A percentile compares a stretch with the other conserved stretches of the same genome.
Evolutionary conservation across 2,329 filamentous ascomycete species (phyloP).

Genomic region (Annulohypoxylon truncatum): DNA sequence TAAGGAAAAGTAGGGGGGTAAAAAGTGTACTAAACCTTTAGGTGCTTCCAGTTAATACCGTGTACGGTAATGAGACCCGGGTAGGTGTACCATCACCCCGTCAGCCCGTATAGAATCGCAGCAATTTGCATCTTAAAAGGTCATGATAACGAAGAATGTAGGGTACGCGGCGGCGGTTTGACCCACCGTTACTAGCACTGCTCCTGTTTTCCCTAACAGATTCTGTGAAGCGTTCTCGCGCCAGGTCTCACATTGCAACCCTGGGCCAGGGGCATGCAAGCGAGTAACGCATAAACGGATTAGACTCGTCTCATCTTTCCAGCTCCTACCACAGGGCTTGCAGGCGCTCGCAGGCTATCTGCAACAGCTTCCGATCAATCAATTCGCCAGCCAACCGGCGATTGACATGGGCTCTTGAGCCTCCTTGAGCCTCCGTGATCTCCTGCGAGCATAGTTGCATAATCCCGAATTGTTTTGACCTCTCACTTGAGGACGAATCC

Average conservation of each 20-base stretch:
- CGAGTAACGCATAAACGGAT: constrained; percentile 42
- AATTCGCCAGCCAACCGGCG: constrained; percentile 17
- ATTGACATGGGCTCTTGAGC: constrained; percentile 26
- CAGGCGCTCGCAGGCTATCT: constrained; percentile 27
- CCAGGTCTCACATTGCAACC: constrained; percentile 45
- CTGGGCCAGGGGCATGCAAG: constrained; percentile 41
- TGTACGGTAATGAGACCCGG: constrained; percentile 22
- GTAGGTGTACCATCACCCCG: constrained; percentile 6
- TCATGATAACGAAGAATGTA: constrained; percentile 24
- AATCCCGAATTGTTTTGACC: constrained; percentile 40
- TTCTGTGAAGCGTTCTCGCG: constrained; percentile 33
- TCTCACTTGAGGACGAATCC: constrained; percentile 39
- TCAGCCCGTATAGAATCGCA: constrained; percentile 6
- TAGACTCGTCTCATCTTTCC: constrained; percentile 45
- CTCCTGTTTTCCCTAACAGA: constrained; percentile 45
- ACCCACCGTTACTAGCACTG: constrained; percentile 43
- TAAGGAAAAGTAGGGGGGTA: neutral
- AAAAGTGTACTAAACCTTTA: neutral
- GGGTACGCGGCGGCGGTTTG: constrained; percentile 43
- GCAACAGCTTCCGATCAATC: constrained; percentile 14
- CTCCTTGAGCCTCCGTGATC: constrained; percentile 28
- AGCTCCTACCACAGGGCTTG: constrained; percentile 39
- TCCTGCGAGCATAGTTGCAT: constrained; percentile 42
- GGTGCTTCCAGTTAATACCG: constrained; percentile 13
- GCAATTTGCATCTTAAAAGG: constrained; percentile 23